A percentile compares a stretch with the other conserved stretches of the same genome.
These are phyloP conservation scores for Larix kaempferi DNA, from an alignment of 75 land plant species.

Conservation along the genomic window DNA sequence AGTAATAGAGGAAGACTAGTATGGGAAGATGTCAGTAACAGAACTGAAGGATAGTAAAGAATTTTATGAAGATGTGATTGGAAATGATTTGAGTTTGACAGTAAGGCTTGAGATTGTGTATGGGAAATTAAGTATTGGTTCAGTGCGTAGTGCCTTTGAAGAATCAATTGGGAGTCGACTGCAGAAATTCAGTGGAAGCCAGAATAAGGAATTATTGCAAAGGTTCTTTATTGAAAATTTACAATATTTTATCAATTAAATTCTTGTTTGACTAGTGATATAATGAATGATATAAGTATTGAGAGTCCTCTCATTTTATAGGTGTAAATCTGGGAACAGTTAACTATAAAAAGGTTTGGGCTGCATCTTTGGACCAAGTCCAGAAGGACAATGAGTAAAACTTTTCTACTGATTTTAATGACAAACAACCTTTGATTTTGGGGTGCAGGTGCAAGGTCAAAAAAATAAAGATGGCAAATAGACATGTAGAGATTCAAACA, in stretches of 20 bases:
- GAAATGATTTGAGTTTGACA: slow-evolving; percentile 69
- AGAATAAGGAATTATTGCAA: slow-evolving; percentile 70
- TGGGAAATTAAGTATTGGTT: slow-evolving; percentile 73
- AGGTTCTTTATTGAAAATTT: slow-evolving; percentile 43
- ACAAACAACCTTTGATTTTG: background rate
- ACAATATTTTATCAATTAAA: background rate
- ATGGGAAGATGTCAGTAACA: slow-evolving; percentile 33
- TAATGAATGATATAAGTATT: too few relatives aligned
- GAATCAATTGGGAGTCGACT: slow-evolving; percentile 91
- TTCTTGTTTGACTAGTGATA: background rate
- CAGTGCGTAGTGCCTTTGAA: slow-evolving; percentile 94
- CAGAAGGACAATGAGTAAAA: background rate
- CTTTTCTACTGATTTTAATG: background rate
- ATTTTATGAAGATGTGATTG: slow-evolving; percentile 56
- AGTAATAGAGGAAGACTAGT: too few relatives aligned
- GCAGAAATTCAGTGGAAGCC: slow-evolving; percentile 72
- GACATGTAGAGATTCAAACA: background rate
- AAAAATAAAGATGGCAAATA: background rate
- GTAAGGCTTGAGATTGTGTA: slow-evolving; percentile 91
- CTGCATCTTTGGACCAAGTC: background rate
- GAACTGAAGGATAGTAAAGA: slow-evolving; percentile 40
- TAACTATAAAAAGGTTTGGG: background rate
- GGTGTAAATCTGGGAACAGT: background rate
- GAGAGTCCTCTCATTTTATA: background rate
- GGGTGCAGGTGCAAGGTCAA: background rate